Percentiles rank a stretch among this genome's conserved stretches.
phyloP scores from a whole-genome alignment of 768 basidiomycete genomes.

The Leccinum uliginosum region DNA sequence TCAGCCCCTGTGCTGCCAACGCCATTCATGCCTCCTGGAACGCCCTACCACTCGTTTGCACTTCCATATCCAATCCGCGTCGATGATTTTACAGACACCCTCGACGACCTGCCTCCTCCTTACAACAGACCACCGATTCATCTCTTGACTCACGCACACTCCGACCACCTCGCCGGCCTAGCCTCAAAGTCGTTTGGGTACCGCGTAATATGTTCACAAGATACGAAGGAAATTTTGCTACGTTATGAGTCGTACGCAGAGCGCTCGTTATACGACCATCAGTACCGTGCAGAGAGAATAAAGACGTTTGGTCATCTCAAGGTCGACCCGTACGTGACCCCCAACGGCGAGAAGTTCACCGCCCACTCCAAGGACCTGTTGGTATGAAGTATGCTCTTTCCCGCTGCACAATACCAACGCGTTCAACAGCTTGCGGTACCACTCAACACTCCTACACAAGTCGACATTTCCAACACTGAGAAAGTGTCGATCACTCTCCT shows the following conservation, averaged over 20 bases:
- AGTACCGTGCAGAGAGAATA: conserved; percentile 22
- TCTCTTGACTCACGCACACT: conserved; percentile 86
- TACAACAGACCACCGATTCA: conserved; percentile 46
- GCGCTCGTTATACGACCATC: conserved; percentile 51
- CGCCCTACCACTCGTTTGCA: conserved; percentile 73
- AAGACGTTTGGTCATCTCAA: conserved; percentile 68
- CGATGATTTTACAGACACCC: conserved; percentile 65
- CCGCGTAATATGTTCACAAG: conserved; percentile 70
- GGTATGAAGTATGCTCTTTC: background rate
- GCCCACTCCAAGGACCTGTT: conserved; percentile 59
- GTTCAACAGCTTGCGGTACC: conserved; percentile 49
- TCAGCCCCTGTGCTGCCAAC: conserved; percentile 13
- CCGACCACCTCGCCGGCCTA: conserved; percentile 81
- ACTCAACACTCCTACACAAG: conserved; percentile 57
- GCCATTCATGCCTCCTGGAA: conserved; percentile 62
- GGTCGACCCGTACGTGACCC: conserved; percentile 43
- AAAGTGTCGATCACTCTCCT: conserved; percentile 71
- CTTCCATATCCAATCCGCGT: conserved; percentile 82
- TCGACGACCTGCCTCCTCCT: conserved; percentile 31
- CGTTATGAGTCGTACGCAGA: conserved; percentile 69
- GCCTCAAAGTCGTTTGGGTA: conserved; percentile 70
- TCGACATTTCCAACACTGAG: conserved; percentile 54
- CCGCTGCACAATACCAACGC: background rate
- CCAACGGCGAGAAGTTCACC: conserved; percentile 47
- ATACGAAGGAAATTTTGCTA: conserved; percentile 85